Base-by-base conservation (phyloP, 148 eudicot genomes). In the Rhododendron henanense region DNA sequence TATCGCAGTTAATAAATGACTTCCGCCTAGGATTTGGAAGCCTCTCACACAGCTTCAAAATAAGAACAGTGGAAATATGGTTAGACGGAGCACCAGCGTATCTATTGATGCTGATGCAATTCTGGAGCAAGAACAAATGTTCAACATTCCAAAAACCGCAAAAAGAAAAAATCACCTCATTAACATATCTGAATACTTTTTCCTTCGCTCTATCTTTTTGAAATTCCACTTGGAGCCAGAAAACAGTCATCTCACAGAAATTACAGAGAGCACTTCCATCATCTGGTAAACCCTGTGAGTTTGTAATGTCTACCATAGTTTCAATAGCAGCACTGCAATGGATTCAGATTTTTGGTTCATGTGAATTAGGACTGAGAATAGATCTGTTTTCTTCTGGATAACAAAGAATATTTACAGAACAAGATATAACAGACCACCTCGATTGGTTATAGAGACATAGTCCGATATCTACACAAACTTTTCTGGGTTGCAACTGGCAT, bases 41-140 rank as follows among this genome's bases (percentile, higher is more conserved):
- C 87, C 80, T 90, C 88, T 90, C 90, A 79, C 92, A 92, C 10
- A 92, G 87, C 92, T 92, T 69, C 31, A 79, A 65, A 39, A 78
- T 1, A 79, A 6, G 51, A 28, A 33, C 6, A 63, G 19, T 33
- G 14, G 33, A 3, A 28, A 73, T 83, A 73, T 14, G 35, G 41
- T 73, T 28, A 73, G 77, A 73, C 77, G 19, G 41, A 16, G 77
- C 77, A 73, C 41, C 19, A 28, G 21, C 21, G 35, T 14, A 81
- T 31, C 35, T 51, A 8, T 33, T 28, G 31, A 5, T 78, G 19
- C 13, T 79, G 35, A 23, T 79, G 81, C 23, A 51, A 53, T 16
- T 55, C 31, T 35, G 51, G 13, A 51, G 23, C 3, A 59, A 47
- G 21, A 51, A 78, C 4, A 37, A 31, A 39, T 25, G 45, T 25